Percentiles rank a stretch among this genome's conserved stretches.
phyloP scores from a whole-genome alignment of 2,329 filamentous ascomycete genomes.

The Colletotrichum paranaense region DNA sequence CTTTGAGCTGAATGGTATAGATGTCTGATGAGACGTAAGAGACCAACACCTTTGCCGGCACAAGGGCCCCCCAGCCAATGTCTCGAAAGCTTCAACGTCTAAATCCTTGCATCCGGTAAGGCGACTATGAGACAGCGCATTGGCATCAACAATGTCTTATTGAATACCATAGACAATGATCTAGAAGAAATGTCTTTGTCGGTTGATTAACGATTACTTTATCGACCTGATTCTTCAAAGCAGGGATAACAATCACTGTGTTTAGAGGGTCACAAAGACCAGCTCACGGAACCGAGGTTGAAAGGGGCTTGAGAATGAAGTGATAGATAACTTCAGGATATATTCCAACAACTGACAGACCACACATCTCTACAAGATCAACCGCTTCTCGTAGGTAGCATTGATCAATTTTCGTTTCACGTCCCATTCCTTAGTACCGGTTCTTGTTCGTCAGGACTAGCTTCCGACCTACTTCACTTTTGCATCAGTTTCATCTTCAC shows the following conservation, averaged over 20 bases:
- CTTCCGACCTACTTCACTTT: background rate
- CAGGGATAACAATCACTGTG: background rate
- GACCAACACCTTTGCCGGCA: too few relatives aligned
- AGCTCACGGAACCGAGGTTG: background rate
- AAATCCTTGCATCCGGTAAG: too few relatives aligned
- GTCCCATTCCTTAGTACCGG: background rate
- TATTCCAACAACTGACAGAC: background rate
- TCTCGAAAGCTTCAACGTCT: too few relatives aligned
- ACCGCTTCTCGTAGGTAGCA: background rate
- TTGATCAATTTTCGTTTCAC: background rate
- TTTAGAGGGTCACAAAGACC: background rate
- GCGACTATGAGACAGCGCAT: background rate
- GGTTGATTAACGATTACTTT: fast-evolving
- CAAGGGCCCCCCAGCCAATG: too few relatives aligned
- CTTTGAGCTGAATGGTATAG: too few relatives aligned
- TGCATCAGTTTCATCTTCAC: background rate
- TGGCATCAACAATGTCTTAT: background rate
- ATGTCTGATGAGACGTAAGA: too few relatives aligned
- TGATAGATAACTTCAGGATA: background rate
- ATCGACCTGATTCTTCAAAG: background rate
- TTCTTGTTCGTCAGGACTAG: background rate
- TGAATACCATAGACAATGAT: background rate
- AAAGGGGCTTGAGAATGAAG: background rate
- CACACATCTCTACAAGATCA: background rate
- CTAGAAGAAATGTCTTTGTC: background rate